Percentiles rank a stretch among this genome's conserved stretches.
Evolutionary conservation across 805 yeast species (phyloP).

Genomic region (Metschnikowia matae): DNA sequence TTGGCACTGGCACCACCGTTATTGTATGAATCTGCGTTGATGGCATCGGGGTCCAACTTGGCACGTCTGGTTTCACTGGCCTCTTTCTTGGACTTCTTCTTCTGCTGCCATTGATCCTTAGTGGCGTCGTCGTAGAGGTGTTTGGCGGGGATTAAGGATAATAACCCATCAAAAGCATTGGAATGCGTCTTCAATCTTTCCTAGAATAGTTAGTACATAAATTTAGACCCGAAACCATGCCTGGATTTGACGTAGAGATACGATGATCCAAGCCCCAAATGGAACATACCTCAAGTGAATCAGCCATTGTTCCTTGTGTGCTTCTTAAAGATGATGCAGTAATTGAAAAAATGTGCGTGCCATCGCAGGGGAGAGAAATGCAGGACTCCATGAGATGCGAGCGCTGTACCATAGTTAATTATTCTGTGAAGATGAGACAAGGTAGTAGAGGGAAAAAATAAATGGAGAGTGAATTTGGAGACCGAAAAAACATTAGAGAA

Average conservation of each 20-base stretch:
- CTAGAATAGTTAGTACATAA: conserved; percentile 25
- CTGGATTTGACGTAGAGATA: no score
- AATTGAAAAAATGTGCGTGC: conserved; percentile 13
- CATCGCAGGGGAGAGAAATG: conserved; percentile 17
- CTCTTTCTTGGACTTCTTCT: conserved; percentile 69
- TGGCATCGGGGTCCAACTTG: conserved; percentile 69
- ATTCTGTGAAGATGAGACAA: neutral
- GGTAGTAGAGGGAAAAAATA: neutral
- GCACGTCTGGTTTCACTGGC: conserved; percentile 55
- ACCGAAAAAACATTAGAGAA: no score
- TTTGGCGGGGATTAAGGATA: conserved; percentile 90
- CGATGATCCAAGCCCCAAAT: neutral
- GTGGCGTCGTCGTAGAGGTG: conserved; percentile 90
- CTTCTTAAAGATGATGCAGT: conserved; percentile 9
- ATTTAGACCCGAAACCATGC: neutral
- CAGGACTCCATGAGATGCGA: conserved; percentile 11
- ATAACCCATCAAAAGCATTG: conserved; percentile 79
- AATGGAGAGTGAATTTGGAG: no score
- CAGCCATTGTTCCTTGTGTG: conserved; percentile 39
- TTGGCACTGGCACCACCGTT: conserved; percentile 50
- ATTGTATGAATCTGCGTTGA: conserved; percentile 39
- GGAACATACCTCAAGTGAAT: conserved; percentile 55
- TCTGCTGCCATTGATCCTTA: conserved; percentile 85
- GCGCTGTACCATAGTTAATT: neutral
- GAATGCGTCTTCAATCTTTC: conserved; percentile 78